phyloP scores from a whole-genome alignment of 768 basidiomycete species.

The Cytidiella melzeri region DNA sequence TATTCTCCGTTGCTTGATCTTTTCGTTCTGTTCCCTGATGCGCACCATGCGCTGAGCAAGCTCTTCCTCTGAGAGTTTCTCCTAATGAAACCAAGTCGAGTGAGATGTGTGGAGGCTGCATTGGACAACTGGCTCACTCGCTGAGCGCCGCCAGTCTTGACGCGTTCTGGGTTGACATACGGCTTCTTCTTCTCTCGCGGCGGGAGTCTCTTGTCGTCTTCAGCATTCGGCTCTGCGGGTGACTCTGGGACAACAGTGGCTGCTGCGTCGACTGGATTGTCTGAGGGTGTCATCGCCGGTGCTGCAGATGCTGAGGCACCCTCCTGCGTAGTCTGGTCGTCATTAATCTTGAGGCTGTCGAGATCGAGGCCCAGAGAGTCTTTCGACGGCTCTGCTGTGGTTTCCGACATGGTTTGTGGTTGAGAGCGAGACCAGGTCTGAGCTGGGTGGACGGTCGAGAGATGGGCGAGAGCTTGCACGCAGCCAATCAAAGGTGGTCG shows the following conservation, averaged over 20 bases:
- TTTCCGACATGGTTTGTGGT: constrained; percentile 22
- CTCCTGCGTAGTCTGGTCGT: constrained; percentile 12
- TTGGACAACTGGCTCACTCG: constrained; percentile 41
- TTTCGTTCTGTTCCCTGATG: constrained; percentile 69
- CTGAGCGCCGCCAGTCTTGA: constrained; percentile 74
- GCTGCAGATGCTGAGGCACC: constrained; percentile 7
- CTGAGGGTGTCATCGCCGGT: constrained; percentile 7
- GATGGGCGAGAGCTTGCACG: constrained; percentile 4
- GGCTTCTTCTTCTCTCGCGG: constrained; percentile 53
- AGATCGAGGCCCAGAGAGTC: constrained; percentile 75
- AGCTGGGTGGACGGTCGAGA: constrained; percentile 5
- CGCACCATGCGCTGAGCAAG: constrained; percentile 63
- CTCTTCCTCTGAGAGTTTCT: constrained; percentile 63
- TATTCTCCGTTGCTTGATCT: constrained; percentile 63
- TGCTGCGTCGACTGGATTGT: background rate
- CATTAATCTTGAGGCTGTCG: constrained; percentile 38
- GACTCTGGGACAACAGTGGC: constrained; percentile 2
- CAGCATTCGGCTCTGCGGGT: constrained; percentile 1
- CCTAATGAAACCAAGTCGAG: constrained; percentile 33
- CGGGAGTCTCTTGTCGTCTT: constrained; percentile 16
- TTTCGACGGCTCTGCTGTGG: constrained; percentile 36
- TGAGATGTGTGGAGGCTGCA: background rate
- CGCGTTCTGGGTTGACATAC: constrained; percentile 78
- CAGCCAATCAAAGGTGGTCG: background rate
- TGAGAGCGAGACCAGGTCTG: constrained; percentile 8